Conservation (phyloP, 106 monocot species). For the Apostasia ramifera region DNA sequence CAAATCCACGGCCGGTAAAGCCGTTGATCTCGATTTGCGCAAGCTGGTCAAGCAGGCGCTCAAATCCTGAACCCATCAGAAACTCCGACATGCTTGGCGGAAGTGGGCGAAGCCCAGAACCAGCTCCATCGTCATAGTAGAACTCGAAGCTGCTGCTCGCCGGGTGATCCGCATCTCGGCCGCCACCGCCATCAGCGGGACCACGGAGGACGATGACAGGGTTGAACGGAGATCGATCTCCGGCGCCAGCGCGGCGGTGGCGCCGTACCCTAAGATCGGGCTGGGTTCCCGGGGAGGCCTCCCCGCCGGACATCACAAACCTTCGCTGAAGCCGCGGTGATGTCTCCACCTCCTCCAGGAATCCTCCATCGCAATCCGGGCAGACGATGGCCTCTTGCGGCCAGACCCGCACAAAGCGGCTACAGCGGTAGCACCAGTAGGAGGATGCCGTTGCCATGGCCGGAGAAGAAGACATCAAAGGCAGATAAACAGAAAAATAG, state of each 20-base stretch:
- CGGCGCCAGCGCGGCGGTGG: conserved; percentile 10
- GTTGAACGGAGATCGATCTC: conserved; percentile 41
- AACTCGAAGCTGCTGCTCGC: conserved; percentile 32
- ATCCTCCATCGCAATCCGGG: conserved; percentile 56
- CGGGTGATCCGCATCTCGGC: not conserved
- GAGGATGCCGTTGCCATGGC: conserved; percentile 22
- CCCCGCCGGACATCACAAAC: not conserved
- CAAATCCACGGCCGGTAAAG: conserved; percentile 3
- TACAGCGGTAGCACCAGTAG: conserved; percentile 72
- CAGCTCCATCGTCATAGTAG: conserved; percentile 67
- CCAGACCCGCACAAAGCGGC: conserved; percentile 39
- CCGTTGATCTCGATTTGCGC: conserved; percentile 48
- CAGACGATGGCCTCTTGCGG: conserved; percentile 30
- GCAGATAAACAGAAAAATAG: not conserved
- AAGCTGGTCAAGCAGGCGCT: conserved; percentile 68
- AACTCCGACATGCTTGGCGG: conserved; percentile 62
- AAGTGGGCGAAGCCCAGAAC: conserved; percentile 53
- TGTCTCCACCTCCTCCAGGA: conserved; percentile 39
- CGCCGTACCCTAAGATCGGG: conserved; percentile 14
- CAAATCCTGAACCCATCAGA: conserved; percentile 74
- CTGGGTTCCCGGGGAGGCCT: not conserved
- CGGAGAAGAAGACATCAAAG: not conserved
- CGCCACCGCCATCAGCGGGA: conserved; percentile 4
- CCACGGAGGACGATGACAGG: conserved; percentile 67
- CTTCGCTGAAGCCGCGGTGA: conserved; percentile 11